Evolutionary conservation across 106 monocot genomes (phyloP).

Genomic region (Xerophyta viscosa): DNA sequence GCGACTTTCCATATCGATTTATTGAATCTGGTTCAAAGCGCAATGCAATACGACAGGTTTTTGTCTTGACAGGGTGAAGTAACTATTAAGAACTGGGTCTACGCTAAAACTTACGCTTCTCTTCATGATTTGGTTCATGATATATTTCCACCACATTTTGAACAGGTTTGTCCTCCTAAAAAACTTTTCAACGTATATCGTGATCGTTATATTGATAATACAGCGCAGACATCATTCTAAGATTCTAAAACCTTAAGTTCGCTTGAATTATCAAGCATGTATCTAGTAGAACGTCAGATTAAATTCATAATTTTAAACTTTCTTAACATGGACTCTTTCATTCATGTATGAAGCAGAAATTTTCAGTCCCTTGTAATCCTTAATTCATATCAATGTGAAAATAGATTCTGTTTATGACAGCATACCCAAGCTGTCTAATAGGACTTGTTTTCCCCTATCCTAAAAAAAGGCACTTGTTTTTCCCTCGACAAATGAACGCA

Average conservation of each 20-base stretch:
- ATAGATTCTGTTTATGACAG: background rate
- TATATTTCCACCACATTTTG: conserved; percentile 89
- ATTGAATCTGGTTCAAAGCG: background rate
- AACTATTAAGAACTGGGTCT: conserved; percentile 60
- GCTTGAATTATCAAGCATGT: no score
- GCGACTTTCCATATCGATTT: no score
- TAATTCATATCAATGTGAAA: background rate
- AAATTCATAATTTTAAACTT: no score
- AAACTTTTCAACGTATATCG: background rate
- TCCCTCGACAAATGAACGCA: background rate
- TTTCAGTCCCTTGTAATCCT: no score
- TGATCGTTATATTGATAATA: background rate
- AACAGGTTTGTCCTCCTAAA: conserved; percentile 57
- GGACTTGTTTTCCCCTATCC: no score
- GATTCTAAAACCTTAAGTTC: no score
- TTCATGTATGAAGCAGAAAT: no score
- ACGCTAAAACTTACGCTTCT: conserved; percentile 91
- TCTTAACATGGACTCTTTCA: no score
- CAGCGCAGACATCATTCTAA: no score
- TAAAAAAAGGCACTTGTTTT: no score
- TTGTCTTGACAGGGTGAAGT: conserved; percentile 69
- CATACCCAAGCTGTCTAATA: no score
- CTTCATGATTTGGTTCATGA: conserved; percentile 86
- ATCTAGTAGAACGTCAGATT: no score
- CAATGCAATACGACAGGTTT: background rate